Conservation (phyloP, 331 rosid species). For the Saraca asoca region DNA sequence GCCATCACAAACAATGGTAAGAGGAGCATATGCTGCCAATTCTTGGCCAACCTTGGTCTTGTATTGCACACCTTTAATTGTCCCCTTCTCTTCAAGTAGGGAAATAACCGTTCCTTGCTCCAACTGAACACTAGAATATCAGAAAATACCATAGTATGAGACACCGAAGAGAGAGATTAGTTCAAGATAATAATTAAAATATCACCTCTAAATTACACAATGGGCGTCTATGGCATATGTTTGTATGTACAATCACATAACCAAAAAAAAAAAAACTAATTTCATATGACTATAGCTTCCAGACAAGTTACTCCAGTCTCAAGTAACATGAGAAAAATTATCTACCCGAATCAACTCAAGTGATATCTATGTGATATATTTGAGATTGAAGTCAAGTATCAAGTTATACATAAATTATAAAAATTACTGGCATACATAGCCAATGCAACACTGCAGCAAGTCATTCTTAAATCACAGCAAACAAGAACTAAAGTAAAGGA, state of each 20-base stretch:
- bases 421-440: neutral
- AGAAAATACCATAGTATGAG: constrained; percentile 12
- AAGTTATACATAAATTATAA: neutral
- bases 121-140: constrained; percentile 57
- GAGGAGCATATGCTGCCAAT: constrained; percentile 71
- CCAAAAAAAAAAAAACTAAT: neutral
- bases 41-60: constrained; percentile 73
- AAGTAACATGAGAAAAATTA: neutral
- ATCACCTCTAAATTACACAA: neutral
- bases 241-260: neutral
- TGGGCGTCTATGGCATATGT: neutral
- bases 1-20: constrained; percentile 93
- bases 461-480: neutral
- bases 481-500: neutral
- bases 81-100: constrained; percentile 81
- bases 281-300: neutral
- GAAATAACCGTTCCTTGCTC: constrained; percentile 93
- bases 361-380: neutral
- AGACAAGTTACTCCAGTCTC: neutral
- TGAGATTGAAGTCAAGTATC: neutral
- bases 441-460: neutral
- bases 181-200: constrained; percentile 24
- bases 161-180: constrained; percentile 21
- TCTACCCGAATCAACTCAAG: neutral
- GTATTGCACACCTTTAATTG: constrained; percentile 81